phyloP scores from a whole-genome alignment of 2,329 filamentous ascomycete species.

The Xylariaceae sp. region DNA sequence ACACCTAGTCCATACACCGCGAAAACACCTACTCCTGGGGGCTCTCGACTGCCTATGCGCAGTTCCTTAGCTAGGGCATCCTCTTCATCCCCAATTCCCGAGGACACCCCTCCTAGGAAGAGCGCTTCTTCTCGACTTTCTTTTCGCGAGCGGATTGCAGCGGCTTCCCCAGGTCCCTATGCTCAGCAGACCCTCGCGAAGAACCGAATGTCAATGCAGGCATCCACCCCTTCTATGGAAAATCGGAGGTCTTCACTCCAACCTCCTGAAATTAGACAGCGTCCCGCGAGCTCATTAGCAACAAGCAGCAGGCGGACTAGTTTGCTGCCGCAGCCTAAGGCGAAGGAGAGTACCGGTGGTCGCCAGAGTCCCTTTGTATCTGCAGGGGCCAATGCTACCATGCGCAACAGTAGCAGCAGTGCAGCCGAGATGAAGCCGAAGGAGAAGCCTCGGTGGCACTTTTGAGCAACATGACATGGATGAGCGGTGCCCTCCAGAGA shows the following conservation, averaged over 20 bases:
- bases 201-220: slow-evolving; percentile 47
- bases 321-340: slow-evolving; percentile 54
- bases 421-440: slow-evolving; percentile 38
- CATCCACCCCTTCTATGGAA: slow-evolving; percentile 47
- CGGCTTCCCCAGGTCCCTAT: slow-evolving; percentile 53
- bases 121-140: slow-evolving; percentile 49
- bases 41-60: slow-evolving; percentile 55
- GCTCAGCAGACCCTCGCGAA: slow-evolving; percentile 49
- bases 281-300: slow-evolving; percentile 62
- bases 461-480: slow-evolving; percentile 25
- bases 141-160: slow-evolving; percentile 52
- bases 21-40: slow-evolving; percentile 42
- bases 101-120: slow-evolving; percentile 49
- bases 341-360: slow-evolving; percentile 43
- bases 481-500: slow-evolving; percentile 2
- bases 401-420: slow-evolving; percentile 42
- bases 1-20: slow-evolving; percentile 62
- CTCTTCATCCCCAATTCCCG: slow-evolving; percentile 52
- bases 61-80: slow-evolving; percentile 50
- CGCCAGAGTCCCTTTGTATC: slow-evolving; percentile 53
- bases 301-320: slow-evolving; percentile 51
- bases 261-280: slow-evolving; percentile 44
- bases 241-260: slow-evolving; percentile 59
- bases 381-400: slow-evolving; percentile 48
- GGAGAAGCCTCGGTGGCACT: slow-evolving; percentile 57